Conservation (phyloP, 305 asterid species). For the Solanum hybrid region DNA sequence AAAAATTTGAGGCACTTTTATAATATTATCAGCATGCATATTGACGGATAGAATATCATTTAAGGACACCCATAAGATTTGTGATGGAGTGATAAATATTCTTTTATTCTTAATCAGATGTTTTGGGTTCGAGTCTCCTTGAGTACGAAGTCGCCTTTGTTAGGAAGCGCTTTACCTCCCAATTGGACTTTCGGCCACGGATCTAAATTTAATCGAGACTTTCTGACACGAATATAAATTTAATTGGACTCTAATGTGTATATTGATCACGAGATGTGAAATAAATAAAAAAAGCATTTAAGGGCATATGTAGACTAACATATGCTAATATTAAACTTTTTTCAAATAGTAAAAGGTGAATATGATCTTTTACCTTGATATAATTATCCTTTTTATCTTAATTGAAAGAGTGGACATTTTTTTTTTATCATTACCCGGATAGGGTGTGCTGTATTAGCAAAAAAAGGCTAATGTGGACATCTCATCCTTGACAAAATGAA, state of each 20-base stretch:
- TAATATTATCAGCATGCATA: background rate
- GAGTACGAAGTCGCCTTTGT: background rate
- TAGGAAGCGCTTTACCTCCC: background rate
- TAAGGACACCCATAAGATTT: too few relatives aligned
- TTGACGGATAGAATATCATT: background rate
- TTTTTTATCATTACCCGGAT: too few relatives aligned
- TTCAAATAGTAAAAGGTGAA: background rate
- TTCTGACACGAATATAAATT: too few relatives aligned
- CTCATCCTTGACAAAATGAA: background rate
- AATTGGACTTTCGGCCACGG: background rate
- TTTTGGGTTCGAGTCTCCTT: background rate
- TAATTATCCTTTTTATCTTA: background rate
- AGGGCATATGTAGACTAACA: background rate
- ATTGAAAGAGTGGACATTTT: background rate
- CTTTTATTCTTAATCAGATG: fast-evolving
- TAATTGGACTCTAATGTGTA: background rate
- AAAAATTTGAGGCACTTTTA: background rate
- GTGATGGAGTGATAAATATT: background rate
- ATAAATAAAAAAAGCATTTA: too few relatives aligned
- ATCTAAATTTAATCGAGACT: too few relatives aligned
- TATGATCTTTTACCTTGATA: background rate
- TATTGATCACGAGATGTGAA: too few relatives aligned
- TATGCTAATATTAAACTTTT: background rate
- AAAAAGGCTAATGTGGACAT: background rate
- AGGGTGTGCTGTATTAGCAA: background rate